Evolutionary conservation across 495 filamentous ascomycete genomes (phyloP), one percentile per base, ranked within the genome.

Genomic region (Penicillium lagena): DNA sequence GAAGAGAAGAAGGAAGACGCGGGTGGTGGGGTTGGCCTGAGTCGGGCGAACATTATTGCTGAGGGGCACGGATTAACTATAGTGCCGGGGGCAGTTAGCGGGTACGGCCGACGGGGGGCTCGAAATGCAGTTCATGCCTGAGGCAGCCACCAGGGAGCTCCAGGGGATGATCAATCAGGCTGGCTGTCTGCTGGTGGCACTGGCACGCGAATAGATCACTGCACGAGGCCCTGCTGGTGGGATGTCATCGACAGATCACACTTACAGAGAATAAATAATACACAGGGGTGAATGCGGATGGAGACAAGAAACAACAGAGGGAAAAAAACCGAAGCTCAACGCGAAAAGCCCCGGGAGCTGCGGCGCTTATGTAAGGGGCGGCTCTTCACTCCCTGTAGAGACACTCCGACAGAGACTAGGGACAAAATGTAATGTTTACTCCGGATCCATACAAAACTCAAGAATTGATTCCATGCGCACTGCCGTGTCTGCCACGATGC

Each of bases 1-100:
- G 60, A 57, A 65, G 67, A 69, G 63, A 70, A 66, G 57, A 67
- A 69, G 68, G 63, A 59, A 62, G 66, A 64, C 55, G 46, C 65
- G 63, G 57, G 70, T 70, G 67, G 71, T 68, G 70, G 67, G 59
- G 55, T 60, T 64, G 68, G 63, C 64, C 59, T 73, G 56, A 73
- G 60, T 56, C 70, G 67, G 67, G 64, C 68, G 59, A 73, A 73
- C 70, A 73, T 73, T 22, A 4, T 22, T 22, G 67, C 56, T 70
- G 70, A 70, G 66, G 63, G 65, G 64, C 64, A 64, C 55, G 60
- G 60, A 51, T 55, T 35, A 57, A 62, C 49, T 58, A 47, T 45
- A 52, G 36, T 49, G 41, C 56, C 51, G 60, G 43, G 44, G 36
- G 52, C n/a, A 56, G 49, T 56, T 55, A 58, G 57, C 57, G 47